Evolutionary conservation across 352 stramenopile genomes (phyloP).

Genomic region (Phytophthora melonis): DNA sequence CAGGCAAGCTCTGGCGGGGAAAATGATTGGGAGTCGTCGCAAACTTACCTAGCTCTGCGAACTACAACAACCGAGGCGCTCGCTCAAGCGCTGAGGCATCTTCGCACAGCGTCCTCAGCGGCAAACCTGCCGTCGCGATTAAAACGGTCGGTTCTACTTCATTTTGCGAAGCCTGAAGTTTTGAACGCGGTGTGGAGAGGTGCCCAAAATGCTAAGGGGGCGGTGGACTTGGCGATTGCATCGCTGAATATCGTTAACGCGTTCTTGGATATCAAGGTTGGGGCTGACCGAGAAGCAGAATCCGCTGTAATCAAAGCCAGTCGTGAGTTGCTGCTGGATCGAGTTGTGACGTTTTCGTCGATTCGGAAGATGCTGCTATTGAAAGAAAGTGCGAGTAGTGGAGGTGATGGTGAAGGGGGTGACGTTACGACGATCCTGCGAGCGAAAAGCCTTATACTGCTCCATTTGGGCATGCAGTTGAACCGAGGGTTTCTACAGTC

Average conservation of each 20-base stretch:
- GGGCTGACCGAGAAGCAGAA: conserved; percentile 34
- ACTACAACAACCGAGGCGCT: conserved; percentile 58
- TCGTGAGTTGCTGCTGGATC: conserved; percentile 48
- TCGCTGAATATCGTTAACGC: conserved; percentile 76
- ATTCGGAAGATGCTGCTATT: conserved; percentile 44
- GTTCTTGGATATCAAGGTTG: conserved; percentile 62
- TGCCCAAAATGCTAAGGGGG: conserved; percentile 25
- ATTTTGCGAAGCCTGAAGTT: conserved; percentile 48
- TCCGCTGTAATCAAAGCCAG: conserved; percentile 42
- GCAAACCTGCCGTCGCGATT: conserved; percentile 34
- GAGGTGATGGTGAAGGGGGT: conserved; percentile 1
- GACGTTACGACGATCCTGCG: conserved; percentile 43
- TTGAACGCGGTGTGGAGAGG: conserved; percentile 58
- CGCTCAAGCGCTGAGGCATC: conserved; percentile 62
- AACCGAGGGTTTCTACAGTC: conserved; percentile 50
- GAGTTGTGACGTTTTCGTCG: conserved; percentile 38
- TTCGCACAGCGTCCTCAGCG: conserved; percentile 42
- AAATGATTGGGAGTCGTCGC: conserved; percentile 10
- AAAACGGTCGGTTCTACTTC: conserved; percentile 46
- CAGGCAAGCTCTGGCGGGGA: background rate
- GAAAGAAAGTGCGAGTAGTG: background rate
- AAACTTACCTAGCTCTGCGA: conserved; percentile 33
- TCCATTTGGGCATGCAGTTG: conserved; percentile 65
- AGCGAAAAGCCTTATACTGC: conserved; percentile 72
- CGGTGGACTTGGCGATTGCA: conserved; percentile 48